Evolutionary conservation across 768 basidiomycete genomes (phyloP).

Genomic region (Coprinopsis marcescibilis): DNA sequence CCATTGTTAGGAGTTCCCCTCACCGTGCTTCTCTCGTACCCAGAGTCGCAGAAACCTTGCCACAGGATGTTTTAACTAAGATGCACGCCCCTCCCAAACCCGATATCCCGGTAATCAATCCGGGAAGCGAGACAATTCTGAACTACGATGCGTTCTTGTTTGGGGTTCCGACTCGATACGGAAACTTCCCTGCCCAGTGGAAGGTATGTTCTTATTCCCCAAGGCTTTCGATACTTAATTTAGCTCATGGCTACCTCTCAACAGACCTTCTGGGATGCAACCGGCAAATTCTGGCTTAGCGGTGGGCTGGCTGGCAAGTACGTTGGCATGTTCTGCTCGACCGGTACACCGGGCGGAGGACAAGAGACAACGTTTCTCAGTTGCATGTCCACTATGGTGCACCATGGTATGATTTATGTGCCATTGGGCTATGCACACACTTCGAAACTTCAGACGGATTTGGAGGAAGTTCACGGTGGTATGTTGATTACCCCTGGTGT

Average conservation of each 20-base stretch:
- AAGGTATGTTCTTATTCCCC: conserved; percentile 14
- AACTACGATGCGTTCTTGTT: conserved; percentile 61
- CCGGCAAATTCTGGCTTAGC: conserved; percentile 56
- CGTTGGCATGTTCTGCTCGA: conserved; percentile 69
- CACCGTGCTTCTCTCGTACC: not conserved
- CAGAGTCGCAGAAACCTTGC: conserved; percentile 76
- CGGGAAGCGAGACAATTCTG: conserved; percentile 43
- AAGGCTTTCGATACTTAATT: not conserved
- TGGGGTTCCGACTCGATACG: conserved; percentile 70
- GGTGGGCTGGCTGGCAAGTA: conserved; percentile 71
- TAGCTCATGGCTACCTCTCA: not conserved
- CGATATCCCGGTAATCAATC: conserved; percentile 51
- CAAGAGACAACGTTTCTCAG: conserved; percentile 58
- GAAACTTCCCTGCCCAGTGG: conserved; percentile 67
- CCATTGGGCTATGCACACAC: conserved; percentile 64
- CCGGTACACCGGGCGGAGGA: conserved; percentile 73
- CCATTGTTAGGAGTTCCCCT: not conserved
- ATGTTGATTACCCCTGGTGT: conserved; percentile 16
- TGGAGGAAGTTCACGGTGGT: conserved; percentile 55
- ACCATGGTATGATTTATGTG: conserved; percentile 70
- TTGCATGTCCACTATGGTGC: conserved; percentile 52
- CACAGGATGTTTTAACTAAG: conserved; percentile 48
- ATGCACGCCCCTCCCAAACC: conserved; percentile 61
- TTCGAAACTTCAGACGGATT: conserved; percentile 33
- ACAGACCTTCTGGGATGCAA: conserved; percentile 76